These are phyloP conservation scores for Psilocybe subaeruginosa DNA, from an alignment of 768 basidiomycete genomes.

Conservation along the genomic window DNA sequence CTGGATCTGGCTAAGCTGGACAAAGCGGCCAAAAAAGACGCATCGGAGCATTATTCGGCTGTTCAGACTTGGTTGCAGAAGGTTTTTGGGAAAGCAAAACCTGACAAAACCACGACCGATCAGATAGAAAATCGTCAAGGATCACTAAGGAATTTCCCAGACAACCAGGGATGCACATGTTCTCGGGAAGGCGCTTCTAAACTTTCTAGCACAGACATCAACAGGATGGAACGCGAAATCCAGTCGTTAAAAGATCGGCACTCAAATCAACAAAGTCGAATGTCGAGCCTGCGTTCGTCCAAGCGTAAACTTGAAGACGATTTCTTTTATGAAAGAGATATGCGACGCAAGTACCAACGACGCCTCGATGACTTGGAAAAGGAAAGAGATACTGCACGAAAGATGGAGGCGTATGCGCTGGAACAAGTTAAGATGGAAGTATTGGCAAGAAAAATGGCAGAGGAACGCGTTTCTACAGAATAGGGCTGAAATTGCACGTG, in stretches of 20 bases:
- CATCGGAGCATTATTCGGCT: slow-evolving; percentile 38
- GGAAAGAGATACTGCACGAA: slow-evolving; percentile 32
- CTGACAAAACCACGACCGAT: neutral
- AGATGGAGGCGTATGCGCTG: slow-evolving; percentile 31
- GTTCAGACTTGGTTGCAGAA: slow-evolving; percentile 50
- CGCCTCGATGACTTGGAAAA: slow-evolving; percentile 34
- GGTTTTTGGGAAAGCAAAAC: slow-evolving; percentile 40
- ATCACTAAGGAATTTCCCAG: neutral
- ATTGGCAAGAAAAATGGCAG: slow-evolving; percentile 64
- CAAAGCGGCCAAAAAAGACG: slow-evolving; percentile 24
- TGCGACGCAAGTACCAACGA: slow-evolving; percentile 38
- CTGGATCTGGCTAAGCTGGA: slow-evolving; percentile 43
- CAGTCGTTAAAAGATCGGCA: slow-evolving; percentile 39
- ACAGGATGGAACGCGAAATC: slow-evolving; percentile 38
- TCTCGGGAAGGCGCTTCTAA: neutral
- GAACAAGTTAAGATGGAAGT: slow-evolving; percentile 37
- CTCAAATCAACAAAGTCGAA: slow-evolving; percentile 24
- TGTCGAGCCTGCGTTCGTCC: slow-evolving; percentile 34
- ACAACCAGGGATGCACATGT: neutral
- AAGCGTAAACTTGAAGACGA: slow-evolving; percentile 52
- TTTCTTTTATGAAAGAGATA: slow-evolving; percentile 32
- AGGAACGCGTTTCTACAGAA: slow-evolving; percentile 41
- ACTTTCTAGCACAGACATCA: neutral
- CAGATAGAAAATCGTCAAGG: neutral
- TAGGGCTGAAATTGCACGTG: neutral